Evolutionary conservation across 805 yeast genomes (phyloP), one percentile per base, ranked within the genome.

Genomic region (Candida parachauliodes): DNA sequence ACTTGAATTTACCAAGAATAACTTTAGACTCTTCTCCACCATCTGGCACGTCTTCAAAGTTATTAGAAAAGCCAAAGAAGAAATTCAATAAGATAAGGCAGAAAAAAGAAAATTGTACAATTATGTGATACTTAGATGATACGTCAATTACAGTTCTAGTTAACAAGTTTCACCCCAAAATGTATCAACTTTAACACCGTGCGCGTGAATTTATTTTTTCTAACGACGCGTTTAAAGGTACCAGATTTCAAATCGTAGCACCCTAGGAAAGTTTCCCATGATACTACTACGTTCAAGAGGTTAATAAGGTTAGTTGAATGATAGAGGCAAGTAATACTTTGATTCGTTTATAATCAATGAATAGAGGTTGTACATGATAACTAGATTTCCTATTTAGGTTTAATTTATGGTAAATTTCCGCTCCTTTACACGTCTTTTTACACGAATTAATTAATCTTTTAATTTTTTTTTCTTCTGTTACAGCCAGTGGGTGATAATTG

Each of bases 61-160:
- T 27, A 16, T 31, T 15, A 10, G 22, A 31, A 31, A 14, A 21
- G 8, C 34, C 36, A 12, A 28, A 19, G 18, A 38, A 31, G 37
- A 34, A 25, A 22, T 22, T 24, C 24, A 36, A 12, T 11, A 30
- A 30, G 11, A 27, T 50, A n/a, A 50, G 45, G 37, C 53, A 52
- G 47, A 53, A 51, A 39, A 55, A 54, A 49, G 51, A 54, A 34
- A 57, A 55, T 32, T 59, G 65, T 51, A 57, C 55, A 9, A 50
- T 59, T 37, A 42, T 51, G 49, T 55, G 45, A 27, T 21, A 11
- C 18, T 2, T n/a, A n/a, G n/a, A n/a, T n/a, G n/a, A n/a, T n/a
- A n/a, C n/a, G n/a, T n/a, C n/a, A n/a, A n/a, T n/a, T n/a, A n/a
- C n/a, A n/a, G n/a, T n/a, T n/a, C n/a, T n/a, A n/a, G n/a, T n/a